Percentiles rank a stretch among this genome's conserved stretches.
Conservation (phyloP, 2,329 filamentous ascomycete genomes). For the Clarireedia hainanense region DNA sequence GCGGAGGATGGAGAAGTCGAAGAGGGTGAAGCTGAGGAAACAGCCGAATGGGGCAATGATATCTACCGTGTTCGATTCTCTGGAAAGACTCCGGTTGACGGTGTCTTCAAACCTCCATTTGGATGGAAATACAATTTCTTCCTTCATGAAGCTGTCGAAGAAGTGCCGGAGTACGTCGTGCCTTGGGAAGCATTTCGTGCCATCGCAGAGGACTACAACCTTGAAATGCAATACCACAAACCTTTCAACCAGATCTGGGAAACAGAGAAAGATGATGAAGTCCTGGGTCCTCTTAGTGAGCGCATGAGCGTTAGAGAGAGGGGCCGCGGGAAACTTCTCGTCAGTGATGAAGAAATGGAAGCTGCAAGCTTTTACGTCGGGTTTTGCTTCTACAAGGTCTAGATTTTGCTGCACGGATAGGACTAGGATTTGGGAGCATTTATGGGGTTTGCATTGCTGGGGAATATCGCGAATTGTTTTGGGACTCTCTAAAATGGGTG, state of each 20-base stretch:
- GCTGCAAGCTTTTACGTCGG: slow-evolving; percentile 87
- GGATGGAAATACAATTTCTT: slow-evolving; percentile 99
- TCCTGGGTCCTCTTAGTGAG: slow-evolving; percentile 78
- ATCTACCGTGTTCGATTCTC: slow-evolving; percentile 91
- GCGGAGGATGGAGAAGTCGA: slow-evolving; percentile 40
- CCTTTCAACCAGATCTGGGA: slow-evolving; percentile 88
- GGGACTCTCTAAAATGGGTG: too few relatives aligned
- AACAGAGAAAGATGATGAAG: slow-evolving; percentile 76
- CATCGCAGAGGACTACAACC: slow-evolving; percentile 90
- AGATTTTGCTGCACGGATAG: slow-evolving; percentile 16
- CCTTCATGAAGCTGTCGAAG: slow-evolving; percentile 90
- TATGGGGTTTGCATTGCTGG: not conserved
- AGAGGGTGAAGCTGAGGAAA: slow-evolving; percentile 55
- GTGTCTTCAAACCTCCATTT: slow-evolving; percentile 87
- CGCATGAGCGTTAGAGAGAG: slow-evolving; percentile 88
- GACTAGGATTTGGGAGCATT: not conserved
- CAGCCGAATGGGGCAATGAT: slow-evolving; percentile 82
- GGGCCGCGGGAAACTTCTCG: slow-evolving; percentile 54
- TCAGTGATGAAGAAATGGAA: slow-evolving; percentile 84
- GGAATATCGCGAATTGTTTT: not conserved
- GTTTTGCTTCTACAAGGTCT: slow-evolving; percentile 97
- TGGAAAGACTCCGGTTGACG: slow-evolving; percentile 72
- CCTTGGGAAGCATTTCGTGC: slow-evolving; percentile 97
- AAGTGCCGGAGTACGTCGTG: slow-evolving; percentile 94
- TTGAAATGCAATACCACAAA: slow-evolving; percentile 91